Base-by-base conservation (phyloP, 371 early-diverging fungal species). In the Mucor mucedo region DNA sequence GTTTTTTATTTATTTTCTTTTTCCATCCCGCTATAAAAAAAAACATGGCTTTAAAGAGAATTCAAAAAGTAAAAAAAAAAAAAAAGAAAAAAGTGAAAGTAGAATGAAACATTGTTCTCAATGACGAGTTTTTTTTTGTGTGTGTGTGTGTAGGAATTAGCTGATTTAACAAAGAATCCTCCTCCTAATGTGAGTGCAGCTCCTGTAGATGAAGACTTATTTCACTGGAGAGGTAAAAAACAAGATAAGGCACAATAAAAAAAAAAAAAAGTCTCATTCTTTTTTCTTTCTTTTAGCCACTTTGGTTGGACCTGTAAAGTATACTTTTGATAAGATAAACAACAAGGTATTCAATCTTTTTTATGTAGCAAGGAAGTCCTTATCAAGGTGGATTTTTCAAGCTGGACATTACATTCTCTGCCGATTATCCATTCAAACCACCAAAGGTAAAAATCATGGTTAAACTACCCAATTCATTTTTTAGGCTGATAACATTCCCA, bases 341-440 rank as follows among this genome's bases (percentile, higher is more conserved):
- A n/a, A n/a, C n/a, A 2, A 29, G 10, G 48, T 47, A 11, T 13
- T 44, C 8, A 27, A 2, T 21, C 16, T n/a, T 30, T 27, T 30
- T 41, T 6, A 40, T 35, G 52, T 57, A 82, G 83, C 64, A 66
- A 30, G 79, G 76, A 29, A 87, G 87, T 39, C 86, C 92, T n/a
- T 98, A 95, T 74, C 85, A 88, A 71, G 92, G 91, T 28, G 98
- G 95, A 10, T 72, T 78, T 11, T 98, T 96, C 77, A 84, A 87
- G 55, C 64, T 98, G 27, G 87, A 92, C 52, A 88, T 98, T 49
- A 76, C 77, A 11, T 94, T 96, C 63, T 84, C 90, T 52, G 76
- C 88, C 0, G 95, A 95, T 61, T 96, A 93, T 74, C 98, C 98
- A 21, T 97, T 95, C 78, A 94, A 95, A 69, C 95, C 96, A 27